Evolutionary conservation across 2,329 filamentous ascomycete species (phyloP).

Genomic region (Blastomyces silverae): DNA sequence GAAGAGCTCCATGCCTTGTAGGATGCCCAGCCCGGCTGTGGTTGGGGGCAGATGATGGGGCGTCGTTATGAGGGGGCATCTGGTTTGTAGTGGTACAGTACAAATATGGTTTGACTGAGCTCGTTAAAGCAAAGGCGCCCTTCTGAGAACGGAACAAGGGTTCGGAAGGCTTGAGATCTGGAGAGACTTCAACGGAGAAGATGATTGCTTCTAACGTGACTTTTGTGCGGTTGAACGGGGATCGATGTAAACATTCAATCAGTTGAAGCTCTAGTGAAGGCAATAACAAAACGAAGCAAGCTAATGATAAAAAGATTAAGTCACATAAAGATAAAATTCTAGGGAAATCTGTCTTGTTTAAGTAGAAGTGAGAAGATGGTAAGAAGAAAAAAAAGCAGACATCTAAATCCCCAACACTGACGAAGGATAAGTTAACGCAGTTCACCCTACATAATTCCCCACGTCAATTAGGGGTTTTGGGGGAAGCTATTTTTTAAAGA

Average conservation of each 20-base stretch:
- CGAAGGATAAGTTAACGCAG: background rate
- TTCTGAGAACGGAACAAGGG: too few relatives aligned
- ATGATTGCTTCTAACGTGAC: background rate
- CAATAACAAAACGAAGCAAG: background rate
- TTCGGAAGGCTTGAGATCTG: background rate
- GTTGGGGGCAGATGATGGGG: conserved; percentile 3
- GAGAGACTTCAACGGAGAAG: too few relatives aligned
- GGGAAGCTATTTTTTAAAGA: background rate
- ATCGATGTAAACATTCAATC: background rate
- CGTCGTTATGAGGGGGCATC: conserved; percentile 15
- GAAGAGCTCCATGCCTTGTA: background rate
- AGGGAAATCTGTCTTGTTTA: background rate
- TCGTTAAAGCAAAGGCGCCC: background rate
- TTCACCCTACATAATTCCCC: background rate
- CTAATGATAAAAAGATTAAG: conserved; percentile 1
- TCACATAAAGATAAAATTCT: background rate
- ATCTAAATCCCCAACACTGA: background rate
- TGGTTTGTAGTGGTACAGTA: background rate
- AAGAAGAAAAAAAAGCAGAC: background rate
- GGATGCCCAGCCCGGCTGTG: conserved; percentile 6
- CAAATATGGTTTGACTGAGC: background rate
- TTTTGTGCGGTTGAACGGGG: background rate
- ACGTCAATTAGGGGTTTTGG: background rate
- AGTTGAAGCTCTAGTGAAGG: background rate
- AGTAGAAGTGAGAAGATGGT: background rate